Base-by-base conservation (phyloP, 2,329 filamentous ascomycete species). In the Atkinsonella texensis region DNA sequence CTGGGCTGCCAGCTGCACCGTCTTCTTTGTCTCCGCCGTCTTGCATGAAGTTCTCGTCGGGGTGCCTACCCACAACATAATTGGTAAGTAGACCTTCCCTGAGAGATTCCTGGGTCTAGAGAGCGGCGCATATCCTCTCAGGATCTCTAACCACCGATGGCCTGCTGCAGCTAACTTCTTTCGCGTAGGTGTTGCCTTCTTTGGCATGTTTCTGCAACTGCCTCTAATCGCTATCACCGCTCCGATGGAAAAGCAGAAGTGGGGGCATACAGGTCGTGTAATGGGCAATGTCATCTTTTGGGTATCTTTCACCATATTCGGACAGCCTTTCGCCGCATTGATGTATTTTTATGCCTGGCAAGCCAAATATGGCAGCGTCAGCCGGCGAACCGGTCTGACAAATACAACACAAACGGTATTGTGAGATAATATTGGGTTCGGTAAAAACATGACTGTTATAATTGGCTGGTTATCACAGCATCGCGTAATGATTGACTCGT, bases 291-390 rank as follows among this genome's bases (percentile, higher is more conserved):
- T 84, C 62, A 90, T 94, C 53, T 98, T 98, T 68, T 97, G 93
- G 93, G 76, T 96, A 18, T 91, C 87, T 12, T 98, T 98, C 64
- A 96, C 91, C 57, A 80, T 97, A 2, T 85, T 98, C 12, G 93
- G 93, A 3, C 93, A 98, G 72, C 93, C 93, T 0, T 79, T 97
- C 59, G 93, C 89, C 1, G 90, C 89, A 0, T 72, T 98, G 54
- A 75, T 95, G 65, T 98, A 98, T 67, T 98, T 96, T 67, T 97
- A 97, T 65, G 90, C 90, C 1, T 98, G 93, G 91, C 91, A 97
- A 70, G 89, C 89, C 51, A 97, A 97, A 72, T 96, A 95, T 65
- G 93, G 93, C 12, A 89, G 84, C 60, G 84, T 90, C 20, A 87
- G 79, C 57, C 73, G 70, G 58, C 63, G 65, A 48, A 57, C 64